A percentile compares a stretch with the other conserved stretches of the same genome.
phyloP scores from a whole-genome alignment of 345 rosid species.

The Chamaenerion angustifolium region DNA sequence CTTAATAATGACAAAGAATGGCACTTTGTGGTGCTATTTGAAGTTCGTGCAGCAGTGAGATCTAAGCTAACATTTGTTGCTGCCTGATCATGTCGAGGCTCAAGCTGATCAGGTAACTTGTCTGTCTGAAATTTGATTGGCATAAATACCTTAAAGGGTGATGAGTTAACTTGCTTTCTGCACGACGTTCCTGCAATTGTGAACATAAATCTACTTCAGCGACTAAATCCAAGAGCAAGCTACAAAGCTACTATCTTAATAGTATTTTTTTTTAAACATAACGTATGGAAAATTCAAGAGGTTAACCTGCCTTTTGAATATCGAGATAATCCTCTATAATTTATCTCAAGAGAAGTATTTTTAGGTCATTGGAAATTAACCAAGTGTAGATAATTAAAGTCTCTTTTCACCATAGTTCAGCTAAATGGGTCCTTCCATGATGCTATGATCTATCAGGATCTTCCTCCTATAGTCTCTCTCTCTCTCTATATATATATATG shows the following conservation, averaged over 20 bases:
- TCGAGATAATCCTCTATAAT: neutral
- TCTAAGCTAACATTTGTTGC: slow-evolving; percentile 18
- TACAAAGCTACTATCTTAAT: no score
- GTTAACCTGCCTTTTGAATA: no score
- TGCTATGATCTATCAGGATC: no score
- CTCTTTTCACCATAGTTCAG: no score
- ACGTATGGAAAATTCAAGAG: no score
- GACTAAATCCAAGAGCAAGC: neutral
- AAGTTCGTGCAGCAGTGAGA: slow-evolving; percentile 19
- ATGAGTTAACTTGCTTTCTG: slow-evolving; percentile 13
- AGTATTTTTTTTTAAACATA: no score
- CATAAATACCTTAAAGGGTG: slow-evolving; percentile 14
- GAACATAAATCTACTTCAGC: slow-evolving; percentile 3
- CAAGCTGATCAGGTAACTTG: slow-evolving; percentile 8
- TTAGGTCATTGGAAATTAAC: neutral
- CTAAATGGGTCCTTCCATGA: neutral
- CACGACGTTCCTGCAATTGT: slow-evolving; percentile 21
- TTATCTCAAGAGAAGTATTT: neutral
- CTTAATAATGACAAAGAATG: slow-evolving; percentile 15
- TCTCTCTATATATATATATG: no score
- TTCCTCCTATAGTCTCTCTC: no score
- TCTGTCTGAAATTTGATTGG: slow-evolving; percentile 2
- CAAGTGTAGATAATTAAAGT: no score
- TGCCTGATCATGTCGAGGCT: slow-evolving; percentile 11
- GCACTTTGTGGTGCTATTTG: slow-evolving; percentile 16